A percentile compares a stretch with the other conserved stretches of the same genome.
phyloP scores from a whole-genome alignment of 169 alveolate species.

The Plasmodium malariae region DNA sequence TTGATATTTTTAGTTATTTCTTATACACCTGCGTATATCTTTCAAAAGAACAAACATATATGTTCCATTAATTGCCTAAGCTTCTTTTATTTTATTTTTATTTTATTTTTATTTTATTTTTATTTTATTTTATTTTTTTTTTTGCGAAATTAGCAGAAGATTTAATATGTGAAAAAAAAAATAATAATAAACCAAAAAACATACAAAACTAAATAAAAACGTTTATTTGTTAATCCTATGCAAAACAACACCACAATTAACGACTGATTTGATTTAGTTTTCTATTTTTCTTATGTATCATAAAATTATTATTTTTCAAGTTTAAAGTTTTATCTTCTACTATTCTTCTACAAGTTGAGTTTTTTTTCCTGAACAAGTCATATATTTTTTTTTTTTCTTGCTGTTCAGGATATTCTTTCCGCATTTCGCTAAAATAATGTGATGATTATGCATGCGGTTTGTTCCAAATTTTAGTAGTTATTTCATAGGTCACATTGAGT shows the following conservation, averaged over 20 bases:
- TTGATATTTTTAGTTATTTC: background rate
- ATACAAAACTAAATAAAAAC: no score
- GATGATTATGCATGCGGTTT: background rate
- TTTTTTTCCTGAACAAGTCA: background rate
- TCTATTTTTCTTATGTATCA: no score
- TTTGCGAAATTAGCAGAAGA: background rate
- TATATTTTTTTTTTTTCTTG: no score
- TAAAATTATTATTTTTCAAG: no score
- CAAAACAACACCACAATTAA: no score
- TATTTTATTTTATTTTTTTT: background rate
- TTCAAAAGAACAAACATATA: background rate
- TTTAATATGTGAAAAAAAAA: background rate
- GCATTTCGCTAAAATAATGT: background rate
- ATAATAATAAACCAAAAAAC: no score
- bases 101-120: background rate
- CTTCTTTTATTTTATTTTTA: background rate
- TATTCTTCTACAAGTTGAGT: no score
- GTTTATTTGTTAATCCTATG: no score
- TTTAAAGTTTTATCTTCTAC: no score
- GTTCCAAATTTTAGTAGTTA: background rate
- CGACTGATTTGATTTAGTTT: no score
- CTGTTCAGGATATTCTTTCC: background rate
- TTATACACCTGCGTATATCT: background rate
- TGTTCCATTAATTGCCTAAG: background rate
- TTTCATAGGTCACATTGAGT: background rate